Base-by-base conservation (phyloP, 345 rosid genomes). In the Nasturtium officinale region DNA sequence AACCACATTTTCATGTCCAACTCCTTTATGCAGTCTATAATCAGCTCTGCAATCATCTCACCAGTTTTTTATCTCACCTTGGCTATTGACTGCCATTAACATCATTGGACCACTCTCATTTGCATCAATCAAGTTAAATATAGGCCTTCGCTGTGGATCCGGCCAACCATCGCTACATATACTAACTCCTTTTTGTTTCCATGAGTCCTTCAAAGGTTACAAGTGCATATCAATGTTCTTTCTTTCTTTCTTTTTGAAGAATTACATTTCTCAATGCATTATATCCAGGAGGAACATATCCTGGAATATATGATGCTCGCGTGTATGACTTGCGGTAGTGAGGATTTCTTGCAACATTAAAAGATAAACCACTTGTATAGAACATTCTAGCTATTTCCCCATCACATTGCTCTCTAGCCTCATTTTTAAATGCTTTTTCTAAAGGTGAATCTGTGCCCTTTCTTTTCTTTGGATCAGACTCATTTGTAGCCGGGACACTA, bases 91-190 rank as follows among this genome's bases (percentile, higher is more conserved):
- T 2, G 25, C 54, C 40, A 15, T 62, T 45, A 45, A 26, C 67
- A 62, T 45, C 67, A 63, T 29, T 3, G 54, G 54, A 43, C 38
- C 26, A n/a, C 52, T 43, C n/a, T 61, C 67, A 25, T 61, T 61
- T 38, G 65, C 20, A 61, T 51, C 23, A 15, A 38, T 40, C 21
- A 61, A 38, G 3, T 61, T 61, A 8, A 61, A 21, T 13, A 64
- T 64, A 0, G 45, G 30, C 13, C 57, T 47, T 65, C 69, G 1
- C 11, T 64, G 69, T 6, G 69, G 57, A 21, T 65, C 45, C 1
- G 32, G 13, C 58, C 69, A 65, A 20, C 30, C 46, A 32, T 65
- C 58, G 32, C 32, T 65, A 65, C 70, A 65, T 65, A 50, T 65
- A 23, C 58, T 65, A 11, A 48, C 46, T 32, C 21, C 32, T 33